Evolutionary conservation across 1,284 basidiomycete genomes (phyloP).

Genomic region (Schizopora paradoxa): DNA sequence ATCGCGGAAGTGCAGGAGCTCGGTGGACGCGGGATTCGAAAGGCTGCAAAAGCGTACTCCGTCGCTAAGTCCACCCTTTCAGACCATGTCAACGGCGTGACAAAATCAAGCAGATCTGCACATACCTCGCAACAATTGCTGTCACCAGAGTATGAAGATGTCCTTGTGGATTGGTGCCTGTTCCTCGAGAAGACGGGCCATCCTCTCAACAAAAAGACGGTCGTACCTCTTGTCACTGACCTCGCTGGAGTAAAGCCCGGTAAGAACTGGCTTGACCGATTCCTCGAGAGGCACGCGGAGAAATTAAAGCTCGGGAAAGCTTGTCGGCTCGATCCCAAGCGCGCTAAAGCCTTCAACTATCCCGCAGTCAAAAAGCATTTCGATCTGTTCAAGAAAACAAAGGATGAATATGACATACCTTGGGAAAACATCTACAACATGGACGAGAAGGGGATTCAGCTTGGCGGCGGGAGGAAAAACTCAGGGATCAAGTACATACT

Average conservation of each 20-base stretch:
- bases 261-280: conserved; percentile 23
- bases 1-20: no score
- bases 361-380: conserved; percentile 14
- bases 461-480: conserved; percentile 24
- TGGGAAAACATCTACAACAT: no score
- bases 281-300: conserved; percentile 23
- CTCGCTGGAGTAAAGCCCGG: conserved; percentile 19
- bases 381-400: conserved; percentile 5
- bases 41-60: no score
- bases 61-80: no score
- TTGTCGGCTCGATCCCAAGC: conserved; percentile 28
- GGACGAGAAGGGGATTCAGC: conserved; percentile 28
- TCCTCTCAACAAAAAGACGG: conserved; percentile 20
- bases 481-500: conserved; percentile 21
- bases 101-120: no score
- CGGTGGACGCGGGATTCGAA: no score
- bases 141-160: no score
- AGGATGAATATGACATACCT: conserved; percentile 18
- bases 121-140: no score
- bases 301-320: conserved; percentile 22
- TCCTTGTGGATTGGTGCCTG: conserved; percentile 26
- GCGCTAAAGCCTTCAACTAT: conserved; percentile 28
- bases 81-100: no score
- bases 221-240: conserved; percentile 20
- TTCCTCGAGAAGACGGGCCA: conserved; percentile 18